Conservation (phyloP, 345 rosid species). For the Eucalyptus pumila region DNA sequence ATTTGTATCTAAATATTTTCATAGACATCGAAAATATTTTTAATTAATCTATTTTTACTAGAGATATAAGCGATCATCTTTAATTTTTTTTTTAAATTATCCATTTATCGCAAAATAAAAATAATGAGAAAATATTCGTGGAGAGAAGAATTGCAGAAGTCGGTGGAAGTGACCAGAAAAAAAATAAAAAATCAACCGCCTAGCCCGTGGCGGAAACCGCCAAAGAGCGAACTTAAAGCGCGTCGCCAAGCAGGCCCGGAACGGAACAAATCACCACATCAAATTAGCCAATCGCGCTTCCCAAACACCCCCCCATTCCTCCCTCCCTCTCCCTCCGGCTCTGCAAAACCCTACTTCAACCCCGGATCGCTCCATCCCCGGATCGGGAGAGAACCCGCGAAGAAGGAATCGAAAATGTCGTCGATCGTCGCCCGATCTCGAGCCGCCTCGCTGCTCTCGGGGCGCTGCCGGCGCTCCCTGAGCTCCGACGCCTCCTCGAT, state of each 20-base stretch:
- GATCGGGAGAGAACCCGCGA: neutral
- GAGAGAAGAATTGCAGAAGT: neutral
- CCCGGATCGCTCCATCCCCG: neutral
- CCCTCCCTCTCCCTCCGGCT: neutral
- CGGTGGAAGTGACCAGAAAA: neutral
- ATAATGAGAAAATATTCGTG: neutral
- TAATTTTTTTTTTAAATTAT: too few species aligned
- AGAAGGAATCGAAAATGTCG: constrained; percentile 23
- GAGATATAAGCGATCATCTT: neutral
- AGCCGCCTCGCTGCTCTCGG: constrained; percentile 1
- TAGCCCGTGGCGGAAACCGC: neutral
- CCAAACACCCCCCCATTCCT: constrained; percentile 8
- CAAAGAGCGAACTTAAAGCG: neutral
- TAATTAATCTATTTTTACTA: too few species aligned
- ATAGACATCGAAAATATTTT: too few species aligned
- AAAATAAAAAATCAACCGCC: neutral
- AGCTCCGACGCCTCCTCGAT: constrained; percentile 24
- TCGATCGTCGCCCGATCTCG: constrained; percentile 44
- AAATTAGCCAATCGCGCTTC: neutral
- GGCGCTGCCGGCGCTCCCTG: constrained; percentile 8
- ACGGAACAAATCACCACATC: neutral
- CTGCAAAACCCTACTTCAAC: constrained; percentile 13
- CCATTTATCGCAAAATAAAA: neutral
- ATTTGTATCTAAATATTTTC: too few species aligned
- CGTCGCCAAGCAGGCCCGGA: neutral